These are phyloP conservation scores for Nicotiana obtusifolia DNA, from an alignment of 257 asterid species.

Conservation along the genomic window DNA sequence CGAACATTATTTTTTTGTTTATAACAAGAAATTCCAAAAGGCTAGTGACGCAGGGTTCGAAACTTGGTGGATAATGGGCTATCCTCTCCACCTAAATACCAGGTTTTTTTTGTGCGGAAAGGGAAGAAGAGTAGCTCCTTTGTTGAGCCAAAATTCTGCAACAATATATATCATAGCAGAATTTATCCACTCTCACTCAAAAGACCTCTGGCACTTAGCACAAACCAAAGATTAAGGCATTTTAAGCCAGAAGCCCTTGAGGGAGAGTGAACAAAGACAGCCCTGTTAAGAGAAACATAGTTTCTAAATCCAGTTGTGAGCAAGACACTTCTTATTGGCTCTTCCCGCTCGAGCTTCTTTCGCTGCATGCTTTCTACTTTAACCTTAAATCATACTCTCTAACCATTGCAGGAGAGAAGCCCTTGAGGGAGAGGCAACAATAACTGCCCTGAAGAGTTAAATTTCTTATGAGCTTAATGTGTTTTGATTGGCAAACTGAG, in stretches of 20 bases:
- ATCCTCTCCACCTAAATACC: too few species aligned
- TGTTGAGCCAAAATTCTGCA: background rate
- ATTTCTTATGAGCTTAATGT: background rate
- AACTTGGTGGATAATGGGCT: too few species aligned
- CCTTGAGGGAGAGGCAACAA: conserved; percentile 71
- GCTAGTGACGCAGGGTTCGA: too few species aligned
- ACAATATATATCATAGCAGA: conserved; percentile 25
- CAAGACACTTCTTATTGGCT: conserved; percentile 35
- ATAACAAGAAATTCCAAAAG: too few species aligned
- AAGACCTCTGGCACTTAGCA: conserved; percentile 24
- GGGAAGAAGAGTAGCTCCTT: background rate
- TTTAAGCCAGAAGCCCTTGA: conserved; percentile 40
- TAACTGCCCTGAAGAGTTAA: conserved; percentile 28
- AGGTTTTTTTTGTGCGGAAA: too few species aligned
- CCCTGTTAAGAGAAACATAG: conserved; percentile 13
- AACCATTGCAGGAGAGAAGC: conserved; percentile 39
- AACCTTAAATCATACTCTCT: background rate
- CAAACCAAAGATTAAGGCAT: conserved; percentile 6
- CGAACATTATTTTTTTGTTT: too few species aligned
- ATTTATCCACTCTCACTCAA: conserved; percentile 31
- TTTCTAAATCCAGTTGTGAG: background rate
- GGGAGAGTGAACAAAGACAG: conserved; percentile 59
- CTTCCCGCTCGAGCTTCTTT: conserved; percentile 44
- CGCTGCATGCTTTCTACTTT: conserved; percentile 9
- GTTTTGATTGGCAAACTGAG: background rate